Evolutionary conservation across 2,329 filamentous ascomycete genomes (phyloP).

Genomic region (Cordyceps tenuipes): DNA sequence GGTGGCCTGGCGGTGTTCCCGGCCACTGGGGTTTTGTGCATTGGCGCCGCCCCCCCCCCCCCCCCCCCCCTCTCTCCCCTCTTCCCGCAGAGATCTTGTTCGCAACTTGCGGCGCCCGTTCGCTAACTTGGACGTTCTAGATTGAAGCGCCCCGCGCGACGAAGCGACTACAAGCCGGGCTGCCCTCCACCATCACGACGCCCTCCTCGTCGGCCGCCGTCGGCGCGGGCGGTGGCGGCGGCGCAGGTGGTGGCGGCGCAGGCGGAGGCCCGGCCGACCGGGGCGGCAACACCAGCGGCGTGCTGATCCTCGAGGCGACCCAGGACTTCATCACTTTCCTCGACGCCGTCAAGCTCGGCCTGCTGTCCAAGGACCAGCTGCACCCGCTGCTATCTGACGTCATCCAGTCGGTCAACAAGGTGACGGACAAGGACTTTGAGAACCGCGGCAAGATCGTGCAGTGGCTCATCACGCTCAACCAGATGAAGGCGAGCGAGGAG

Average conservation of each 20-base stretch:
- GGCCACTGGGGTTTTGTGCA: no score
- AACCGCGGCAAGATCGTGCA: constrained; percentile 95
- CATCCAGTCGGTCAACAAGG: constrained; percentile 94
- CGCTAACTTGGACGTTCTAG: constrained; percentile 38
- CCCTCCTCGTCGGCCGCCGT: constrained; percentile 40
- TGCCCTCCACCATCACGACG: constrained; percentile 72
- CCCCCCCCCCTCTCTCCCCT: neutral
- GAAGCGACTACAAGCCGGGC: constrained; percentile 82
- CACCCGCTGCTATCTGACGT: constrained; percentile 91
- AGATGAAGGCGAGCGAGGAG: constrained; percentile 94
- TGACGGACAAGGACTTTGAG: constrained; percentile 91
- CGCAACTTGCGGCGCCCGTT: neutral
- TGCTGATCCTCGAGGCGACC: constrained; percentile 79
- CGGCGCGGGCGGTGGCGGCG: no score
- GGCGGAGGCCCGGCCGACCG: constrained; percentile 26
- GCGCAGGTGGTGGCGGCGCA: no score
- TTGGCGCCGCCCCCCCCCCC: no score
- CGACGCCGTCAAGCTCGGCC: constrained; percentile 84
- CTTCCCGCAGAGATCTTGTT: no score
- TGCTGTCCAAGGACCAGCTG: constrained; percentile 91
- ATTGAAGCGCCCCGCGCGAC: constrained; percentile 92
- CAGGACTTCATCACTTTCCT: constrained; percentile 99
- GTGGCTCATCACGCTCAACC: constrained; percentile 94
- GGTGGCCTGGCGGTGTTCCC: no score
- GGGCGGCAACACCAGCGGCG: constrained; percentile 42